Percentiles rank a stretch among this genome's conserved stretches.
Conservation (phyloP, 495 filamentous ascomycete genomes). For the Astrocystis sublimbata region DNA sequence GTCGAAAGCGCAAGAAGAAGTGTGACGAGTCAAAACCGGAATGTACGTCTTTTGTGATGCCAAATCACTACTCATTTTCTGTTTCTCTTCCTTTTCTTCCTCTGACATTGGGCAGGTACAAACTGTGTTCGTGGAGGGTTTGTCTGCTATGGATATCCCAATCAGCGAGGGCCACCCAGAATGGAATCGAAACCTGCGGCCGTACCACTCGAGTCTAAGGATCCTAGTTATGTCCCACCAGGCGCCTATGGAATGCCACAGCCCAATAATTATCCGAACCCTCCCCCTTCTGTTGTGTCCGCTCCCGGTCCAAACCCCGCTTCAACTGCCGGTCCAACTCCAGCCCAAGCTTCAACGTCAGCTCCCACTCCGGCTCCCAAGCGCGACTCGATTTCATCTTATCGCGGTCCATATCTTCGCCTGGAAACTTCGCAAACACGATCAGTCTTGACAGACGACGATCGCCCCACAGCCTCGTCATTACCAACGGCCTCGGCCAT, state of each 20-base stretch:
- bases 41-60: slow-evolving; percentile 59
- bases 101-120: slow-evolving; percentile 60
- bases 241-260: slow-evolving; percentile 59
- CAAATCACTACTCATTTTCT: slow-evolving; percentile 7
- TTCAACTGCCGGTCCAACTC: no score
- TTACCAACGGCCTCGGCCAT: slow-evolving; percentile 44
- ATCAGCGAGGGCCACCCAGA: slow-evolving; percentile 70
- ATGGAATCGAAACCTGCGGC: slow-evolving; percentile 61
- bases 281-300: slow-evolving; percentile 30
- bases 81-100: no score
- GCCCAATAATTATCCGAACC: slow-evolving; percentile 41
- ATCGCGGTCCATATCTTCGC: slow-evolving; percentile 55
- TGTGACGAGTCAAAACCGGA: slow-evolving; percentile 94
- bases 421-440: slow-evolving; percentile 58
- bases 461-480: slow-evolving; percentile 49
- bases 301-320: slow-evolving; percentile 48
- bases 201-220: slow-evolving; percentile 84
- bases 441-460: slow-evolving; percentile 50
- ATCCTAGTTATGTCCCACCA: slow-evolving; percentile 61
- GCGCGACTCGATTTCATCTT: slow-evolving; percentile 52
- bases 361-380: slow-evolving; percentile 37
- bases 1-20: slow-evolving; percentile 94
- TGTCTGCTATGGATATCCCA: slow-evolving; percentile 86
- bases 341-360: no score
- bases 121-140: slow-evolving; percentile 94